Conservation (phyloP, 2,329 filamentous ascomycete species). For the Paracoccidioides lutzii region DNA sequence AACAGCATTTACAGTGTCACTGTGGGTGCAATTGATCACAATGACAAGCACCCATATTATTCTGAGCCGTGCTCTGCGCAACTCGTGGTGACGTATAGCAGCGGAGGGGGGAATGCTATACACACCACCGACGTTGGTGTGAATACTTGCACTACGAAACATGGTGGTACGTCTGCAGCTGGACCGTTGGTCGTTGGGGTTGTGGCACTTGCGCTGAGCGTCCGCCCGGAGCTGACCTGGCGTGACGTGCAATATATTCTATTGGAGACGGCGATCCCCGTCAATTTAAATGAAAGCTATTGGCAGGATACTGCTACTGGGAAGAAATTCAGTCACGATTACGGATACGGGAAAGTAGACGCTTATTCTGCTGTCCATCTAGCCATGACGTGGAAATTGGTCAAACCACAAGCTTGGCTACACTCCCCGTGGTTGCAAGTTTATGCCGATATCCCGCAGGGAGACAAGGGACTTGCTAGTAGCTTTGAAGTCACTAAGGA, state of each 20-base stretch:
- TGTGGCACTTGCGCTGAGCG: conserved; percentile 73
- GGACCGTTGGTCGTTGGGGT: conserved; percentile 87
- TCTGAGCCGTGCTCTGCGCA: conserved; percentile 94
- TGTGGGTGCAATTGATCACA: conserved; percentile 80
- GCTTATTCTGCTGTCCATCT: conserved; percentile 71
- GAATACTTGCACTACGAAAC: conserved; percentile 64
- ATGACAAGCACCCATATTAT: conserved; percentile 84
- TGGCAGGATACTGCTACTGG: conserved; percentile 75
- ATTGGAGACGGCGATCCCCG: conserved; percentile 67
- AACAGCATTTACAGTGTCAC: conserved; percentile 99
- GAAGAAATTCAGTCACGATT: conserved; percentile 84
- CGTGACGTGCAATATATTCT: conserved; percentile 88
- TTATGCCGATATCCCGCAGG: conserved; percentile 73
- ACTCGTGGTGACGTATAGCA: conserved; percentile 92
- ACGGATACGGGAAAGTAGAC: conserved; percentile 91
- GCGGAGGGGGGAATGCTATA: conserved; percentile 75
- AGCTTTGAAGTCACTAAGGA: conserved; percentile 70
- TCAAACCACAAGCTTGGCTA: conserved; percentile 93
- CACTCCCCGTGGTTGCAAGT: conserved; percentile 91
- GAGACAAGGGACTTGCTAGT: conserved; percentile 62
- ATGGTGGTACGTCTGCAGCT: conserved; percentile 91
- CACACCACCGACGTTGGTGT: conserved; percentile 90
- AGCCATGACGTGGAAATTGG: conserved; percentile 71
- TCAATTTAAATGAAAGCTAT: conserved; percentile 59
- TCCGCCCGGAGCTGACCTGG: conserved; percentile 80